Conservation (phyloP, 1,139 yeast genomes). For the Hansenula sp. region DNA sequence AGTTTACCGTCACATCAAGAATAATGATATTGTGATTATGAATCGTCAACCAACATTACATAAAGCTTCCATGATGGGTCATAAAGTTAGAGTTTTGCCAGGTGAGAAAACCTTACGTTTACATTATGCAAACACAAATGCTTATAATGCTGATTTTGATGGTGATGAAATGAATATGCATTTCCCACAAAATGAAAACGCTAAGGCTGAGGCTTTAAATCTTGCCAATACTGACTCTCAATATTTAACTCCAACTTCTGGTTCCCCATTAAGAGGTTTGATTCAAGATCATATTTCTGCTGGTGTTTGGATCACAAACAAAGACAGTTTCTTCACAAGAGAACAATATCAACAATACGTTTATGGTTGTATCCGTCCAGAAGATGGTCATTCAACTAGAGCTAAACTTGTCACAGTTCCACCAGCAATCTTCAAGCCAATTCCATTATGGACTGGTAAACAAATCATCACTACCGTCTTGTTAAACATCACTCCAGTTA, state of each 20-base stretch:
- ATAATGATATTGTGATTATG: constrained; percentile 95
- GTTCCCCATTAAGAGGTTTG: constrained; percentile 96
- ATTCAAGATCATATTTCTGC: constrained; percentile 99
- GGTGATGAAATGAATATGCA: constrained; percentile 99
- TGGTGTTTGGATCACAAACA: constrained; percentile 95
- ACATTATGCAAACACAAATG: constrained; percentile 99
- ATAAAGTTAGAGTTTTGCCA: constrained; percentile 92
- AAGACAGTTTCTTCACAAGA: constrained; percentile 86
- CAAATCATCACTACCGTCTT: constrained; percentile 90
- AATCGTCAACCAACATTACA: constrained; percentile 99
- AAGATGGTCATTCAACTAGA: constrained; percentile 91
- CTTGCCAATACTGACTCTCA: constrained; percentile 97
- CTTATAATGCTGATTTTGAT: constrained; percentile 98
- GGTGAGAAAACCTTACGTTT: constrained; percentile 95
- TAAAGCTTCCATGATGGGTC: constrained; percentile 99
- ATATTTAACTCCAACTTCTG: constrained; percentile 96
- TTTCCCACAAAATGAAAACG: constrained; percentile 97
- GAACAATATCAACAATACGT: constrained; percentile 91
- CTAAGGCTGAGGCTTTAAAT: constrained; percentile 92
- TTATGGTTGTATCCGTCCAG: constrained; percentile 94
- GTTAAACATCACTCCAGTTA: constrained; percentile 79
- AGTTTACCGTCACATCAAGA: constrained; percentile 89
- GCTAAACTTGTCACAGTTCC: constrained; percentile 74
- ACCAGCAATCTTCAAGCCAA: constrained; percentile 85
- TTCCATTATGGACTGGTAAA: constrained; percentile 97